Evolutionary conservation across 495 filamentous ascomycete genomes (phyloP).

Genomic region (Neurospora tetrasperma): DNA sequence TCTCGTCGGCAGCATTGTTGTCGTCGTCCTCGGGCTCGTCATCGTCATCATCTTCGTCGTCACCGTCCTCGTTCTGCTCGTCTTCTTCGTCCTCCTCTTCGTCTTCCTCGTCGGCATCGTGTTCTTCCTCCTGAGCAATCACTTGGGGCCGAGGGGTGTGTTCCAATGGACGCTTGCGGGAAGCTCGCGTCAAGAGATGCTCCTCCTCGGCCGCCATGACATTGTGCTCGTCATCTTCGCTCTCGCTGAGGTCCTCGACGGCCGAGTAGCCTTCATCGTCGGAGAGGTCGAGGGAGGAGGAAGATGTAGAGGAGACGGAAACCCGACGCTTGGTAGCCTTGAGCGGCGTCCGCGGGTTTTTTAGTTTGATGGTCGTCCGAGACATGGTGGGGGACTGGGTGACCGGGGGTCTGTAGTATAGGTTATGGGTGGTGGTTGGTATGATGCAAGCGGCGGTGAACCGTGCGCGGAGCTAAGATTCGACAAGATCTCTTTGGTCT

Average conservation of each 20-base stretch:
- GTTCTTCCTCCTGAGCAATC: constrained; percentile 15
- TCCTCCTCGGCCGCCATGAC: constrained; percentile 63
- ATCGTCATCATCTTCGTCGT: constrained; percentile 26
- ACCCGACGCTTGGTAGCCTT: constrained; percentile 29
- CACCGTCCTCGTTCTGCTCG: constrained; percentile 27
- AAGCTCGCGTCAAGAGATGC: constrained; percentile 45
- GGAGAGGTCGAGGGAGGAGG: constrained; percentile 41
- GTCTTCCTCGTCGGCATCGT: constrained; percentile 24
- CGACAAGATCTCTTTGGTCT: neutral
- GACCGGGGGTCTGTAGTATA: constrained; percentile 12
- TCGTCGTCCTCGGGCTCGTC: constrained; percentile 21
- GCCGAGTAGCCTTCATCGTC: constrained; percentile 63
- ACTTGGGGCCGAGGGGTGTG: constrained; percentile 32
- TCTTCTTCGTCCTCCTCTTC: constrained; percentile 31
- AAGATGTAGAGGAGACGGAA: constrained; percentile 34
- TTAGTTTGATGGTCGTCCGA: constrained; percentile 40
- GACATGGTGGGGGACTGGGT: constrained; percentile 31
- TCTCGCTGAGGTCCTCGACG: constrained; percentile 69
- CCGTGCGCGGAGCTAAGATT: constrained; percentile 3
- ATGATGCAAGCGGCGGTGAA: constrained; percentile 32
- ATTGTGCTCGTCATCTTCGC: constrained; percentile 59
- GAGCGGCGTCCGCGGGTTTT: constrained; percentile 31
- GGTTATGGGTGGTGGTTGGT: neutral
- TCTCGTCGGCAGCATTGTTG: constrained; percentile 33
- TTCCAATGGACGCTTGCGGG: constrained; percentile 20